These are phyloP conservation scores for Ormosia emarginata DNA, from an alignment of 306 rosid genomes.

Conservation along the genomic window DNA sequence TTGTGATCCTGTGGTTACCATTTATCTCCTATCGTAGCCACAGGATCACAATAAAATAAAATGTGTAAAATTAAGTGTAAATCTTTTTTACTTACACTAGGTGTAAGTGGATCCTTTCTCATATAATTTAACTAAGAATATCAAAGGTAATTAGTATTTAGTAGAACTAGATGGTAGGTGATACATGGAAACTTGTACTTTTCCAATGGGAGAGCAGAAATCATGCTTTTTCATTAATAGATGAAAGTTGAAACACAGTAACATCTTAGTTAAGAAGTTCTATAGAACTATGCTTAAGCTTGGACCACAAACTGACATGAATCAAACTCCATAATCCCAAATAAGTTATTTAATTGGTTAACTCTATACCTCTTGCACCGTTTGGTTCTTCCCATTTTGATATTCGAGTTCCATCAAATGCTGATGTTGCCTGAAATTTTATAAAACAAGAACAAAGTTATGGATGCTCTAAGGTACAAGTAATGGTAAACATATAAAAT, in stretches of 20 bases:
- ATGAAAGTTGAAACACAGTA: background rate
- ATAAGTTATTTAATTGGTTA: conserved; percentile 10
- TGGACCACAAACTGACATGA: background rate
- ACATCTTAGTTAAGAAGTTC: background rate
- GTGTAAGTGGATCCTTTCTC: no score
- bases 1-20: no score
- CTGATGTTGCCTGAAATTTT: conserved; percentile 71
- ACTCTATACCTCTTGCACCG: conserved; percentile 74
- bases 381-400: conserved; percentile 97
- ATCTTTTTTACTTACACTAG: no score
- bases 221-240: background rate
- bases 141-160: background rate
- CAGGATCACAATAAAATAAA: no score
- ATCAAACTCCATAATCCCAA: conserved; percentile 11
- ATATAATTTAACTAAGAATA: background rate
- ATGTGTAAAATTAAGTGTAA: no score
- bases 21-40: no score
- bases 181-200: background rate
- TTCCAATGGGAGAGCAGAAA: background rate
- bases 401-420: conserved; percentile 69
- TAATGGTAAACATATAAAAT: conserved; percentile 21
- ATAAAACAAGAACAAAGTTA: conserved; percentile 24
- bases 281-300: background rate
- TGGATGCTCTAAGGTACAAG: conserved; percentile 12
- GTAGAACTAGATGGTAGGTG: background rate